Evolutionary conservation across 768 basidiomycete genomes (phyloP), one percentile per base, ranked within the genome.

Genomic region (Pleurotus platypus): DNA sequence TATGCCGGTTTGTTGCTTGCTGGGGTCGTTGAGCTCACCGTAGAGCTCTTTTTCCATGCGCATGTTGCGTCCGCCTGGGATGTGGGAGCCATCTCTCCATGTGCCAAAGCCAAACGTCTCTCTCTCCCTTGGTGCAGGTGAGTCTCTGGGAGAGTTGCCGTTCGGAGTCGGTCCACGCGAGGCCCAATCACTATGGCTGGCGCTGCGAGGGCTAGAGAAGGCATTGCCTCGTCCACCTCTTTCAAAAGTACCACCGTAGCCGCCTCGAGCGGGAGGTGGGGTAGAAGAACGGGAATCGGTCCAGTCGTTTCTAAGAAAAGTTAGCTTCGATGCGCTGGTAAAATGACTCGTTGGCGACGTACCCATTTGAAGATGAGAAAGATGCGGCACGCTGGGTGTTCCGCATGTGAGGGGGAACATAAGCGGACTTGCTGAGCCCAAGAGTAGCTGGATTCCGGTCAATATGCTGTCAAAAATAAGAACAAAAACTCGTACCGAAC

Each of bases 21-120:
- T 85, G 20, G 88, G 84, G 70, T 98, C 96, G 46, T 82, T 77
- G 13, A 16, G 42, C 61, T 96, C 94, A 55, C 97, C 97, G 65
- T 89, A 99, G 39, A 99, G 88, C 68, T 98, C 95, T 75, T 93
- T 94, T 77, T 99, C 97, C 64, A 95, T 80, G 63, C 94, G 87
- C 68, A 77, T 75, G 77, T 95, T 97, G 65, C 89, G 86, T 16
- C 78, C 75, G 46, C 94, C 97, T n/a, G 86, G 75, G 58, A 92
- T 72, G 69, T 99, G 97, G 64, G 83, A 80, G 64, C 90, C 94
- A 61, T 97, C 92, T 68, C 82, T 89, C 97, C 97, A 99, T 37
- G 71, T 72, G 46, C 97, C 96, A 64, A 66, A 80, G 49, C 87
- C 87, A 49, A 81, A 77, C 46, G 68, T 59, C 58, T 85, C 84